Percentiles rank a stretch among this genome's conserved stretches.
Conservation (phyloP, 2,329 filamentous ascomycete species). For the Rugonectria rugulosa region DNA sequence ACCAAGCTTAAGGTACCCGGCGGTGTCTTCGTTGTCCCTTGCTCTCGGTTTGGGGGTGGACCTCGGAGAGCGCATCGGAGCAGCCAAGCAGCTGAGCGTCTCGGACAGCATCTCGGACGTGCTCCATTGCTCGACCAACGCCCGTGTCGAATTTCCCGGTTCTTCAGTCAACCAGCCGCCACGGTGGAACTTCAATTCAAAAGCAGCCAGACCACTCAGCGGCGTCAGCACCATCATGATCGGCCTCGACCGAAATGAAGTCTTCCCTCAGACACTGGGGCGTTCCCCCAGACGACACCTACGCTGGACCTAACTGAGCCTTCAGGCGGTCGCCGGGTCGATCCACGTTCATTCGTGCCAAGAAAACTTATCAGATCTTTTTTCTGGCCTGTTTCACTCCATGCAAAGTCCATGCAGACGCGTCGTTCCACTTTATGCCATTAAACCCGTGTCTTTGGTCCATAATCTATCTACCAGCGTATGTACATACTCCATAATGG, state of each 20-base stretch:
- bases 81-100: not conserved
- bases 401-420: conserved; percentile 11
- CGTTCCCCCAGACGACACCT: conserved; percentile 17
- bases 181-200: not conserved
- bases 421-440: conserved; percentile 23
- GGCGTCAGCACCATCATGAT: conserved; percentile 10
- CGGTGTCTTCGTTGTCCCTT: not conserved
- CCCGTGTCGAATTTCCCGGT: not conserved
- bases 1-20: conserved; percentile 23
- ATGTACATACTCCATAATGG: conserved; percentile 17
- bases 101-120: conserved; percentile 24
- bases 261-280: not conserved
- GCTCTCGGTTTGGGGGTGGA: conserved; percentile 15
- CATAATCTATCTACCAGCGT: not conserved
- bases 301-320: conserved; percentile 17
- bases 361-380: conserved; percentile 39
- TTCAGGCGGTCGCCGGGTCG: conserved; percentile 27
- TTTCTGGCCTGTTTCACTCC: conserved; percentile 21
- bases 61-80: conserved; percentile 34
- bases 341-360: conserved; percentile 30
- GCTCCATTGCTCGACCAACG: conserved; percentile 5
- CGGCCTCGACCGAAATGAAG: conserved; percentile 7
- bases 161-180: not conserved
- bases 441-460: conserved; percentile 23
- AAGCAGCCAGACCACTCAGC: not conserved